Evolutionary conservation across 2,329 filamentous ascomycete species (phyloP), one percentile per base, ranked within the genome.

Genomic region (Coniella vitis): DNA sequence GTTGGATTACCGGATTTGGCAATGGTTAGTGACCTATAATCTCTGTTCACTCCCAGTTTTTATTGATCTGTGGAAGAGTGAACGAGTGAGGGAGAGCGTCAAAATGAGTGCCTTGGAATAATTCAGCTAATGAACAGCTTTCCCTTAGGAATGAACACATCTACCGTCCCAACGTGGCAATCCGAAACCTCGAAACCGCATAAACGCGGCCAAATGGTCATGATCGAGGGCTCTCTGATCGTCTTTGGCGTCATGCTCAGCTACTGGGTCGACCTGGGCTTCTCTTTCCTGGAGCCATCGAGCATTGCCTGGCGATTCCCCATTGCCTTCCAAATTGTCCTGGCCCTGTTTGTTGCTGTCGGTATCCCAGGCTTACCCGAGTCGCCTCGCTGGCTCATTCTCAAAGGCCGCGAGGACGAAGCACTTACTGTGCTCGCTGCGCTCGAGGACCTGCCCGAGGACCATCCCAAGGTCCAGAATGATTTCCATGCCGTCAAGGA

Each of bases 241-340:
- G 86, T 87, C 52, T 80, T 86, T 41, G 83, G 83, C 57, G 81
- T 86, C 0, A 77, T 82, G 17, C 69, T 82, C 32, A 66, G 75
- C 3, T 86, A 86, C 55, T 84, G 79, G 80, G 62, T 74, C 7
- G 70, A 74, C 25, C 41, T 53, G 9, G 51, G 51, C 12, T 44
- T 51, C 10, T 53, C 51, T 0, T 53, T 53, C n/a, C 44, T 53
- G 20, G 51, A 53, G 13, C 55, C 61, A 16, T 62, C 61, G 0
- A 52, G 57, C 12, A 52, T 65, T 31, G 58, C 60, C 22, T 66
- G 63, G 63, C 60, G 63, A 0, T 65, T 65, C 49, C 63, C 63
- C 13, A 56, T 65, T 20, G 57, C 60, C 4, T 54, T 54, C 47
- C 55, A 58, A 43, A 54, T 58, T 45, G 46, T 58, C 20, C 54